Evolutionary conservation across 257 asterid genomes (phyloP), one percentile per base, ranked within the genome.

Genomic region (Thymus mandschuricus): DNA sequence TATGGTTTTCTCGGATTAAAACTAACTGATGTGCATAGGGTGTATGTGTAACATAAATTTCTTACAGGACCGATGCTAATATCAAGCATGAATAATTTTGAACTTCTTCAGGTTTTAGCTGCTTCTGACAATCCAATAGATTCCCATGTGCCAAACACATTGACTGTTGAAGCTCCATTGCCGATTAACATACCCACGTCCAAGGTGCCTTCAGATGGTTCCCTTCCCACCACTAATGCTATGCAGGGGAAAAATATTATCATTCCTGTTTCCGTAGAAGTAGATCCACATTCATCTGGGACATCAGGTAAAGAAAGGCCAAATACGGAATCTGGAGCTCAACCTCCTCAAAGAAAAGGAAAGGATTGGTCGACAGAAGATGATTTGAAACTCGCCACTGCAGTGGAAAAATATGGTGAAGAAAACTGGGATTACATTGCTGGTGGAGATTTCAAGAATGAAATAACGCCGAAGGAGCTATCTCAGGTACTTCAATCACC

Each of bases 91-190:
- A 35, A 0, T 35, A 21, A 21, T 21, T 21, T 21, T 21, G 21
- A 21, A 21, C 21, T 0, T 21, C 21, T 21, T 21, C 21, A 21
- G 97, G 84, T 46, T 69, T 90, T 21, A 72, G 79, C 83, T 74
- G 89, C 93, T 64, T 88, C 98, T 62, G 90, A 86, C 67, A 52
- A 44, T 60, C 81, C 85, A 70, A 83, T 64, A 58, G 96, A 87
- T 82, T 59, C 87, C 58, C 57, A 73, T 73, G 74, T 57, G 75
- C 76, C 85, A 57, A 84, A 81, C 79, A 86, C 81, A 72, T 80
- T 81, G 52, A 84, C 79, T 34, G 75, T 88, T 69, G 97, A 92
- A 76, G 96, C 86, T 74, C 96, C 98, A 64, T 71, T 92, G 83
- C 79, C 87, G 41, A 92, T 90, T 72, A 87, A 75, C 60, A 72